Evolutionary conservation across 805 yeast species (phyloP).

Genomic region (Priceomyces carsonii): DNA sequence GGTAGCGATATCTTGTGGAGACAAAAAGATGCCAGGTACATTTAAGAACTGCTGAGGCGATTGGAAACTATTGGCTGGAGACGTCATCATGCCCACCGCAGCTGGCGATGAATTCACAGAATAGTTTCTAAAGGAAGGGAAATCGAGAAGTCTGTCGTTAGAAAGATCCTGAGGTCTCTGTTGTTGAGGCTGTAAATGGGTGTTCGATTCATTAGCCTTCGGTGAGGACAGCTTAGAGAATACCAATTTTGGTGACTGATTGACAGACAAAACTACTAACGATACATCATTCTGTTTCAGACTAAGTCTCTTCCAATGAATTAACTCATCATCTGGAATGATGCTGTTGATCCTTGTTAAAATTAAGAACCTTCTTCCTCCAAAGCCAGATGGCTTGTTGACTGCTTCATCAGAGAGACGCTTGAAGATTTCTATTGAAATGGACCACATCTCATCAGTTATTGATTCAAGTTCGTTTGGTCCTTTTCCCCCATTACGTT

Average conservation of each 20-base stretch:
- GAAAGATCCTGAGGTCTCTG: not conserved
- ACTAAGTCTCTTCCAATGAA: conserved; percentile 76
- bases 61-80: conserved; percentile 33
- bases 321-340: conserved; percentile 77
- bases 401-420: conserved; percentile 33
- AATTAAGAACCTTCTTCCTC: conserved; percentile 62
- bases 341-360: conserved; percentile 71
- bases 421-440: conserved; percentile 49
- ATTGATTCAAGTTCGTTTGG: conserved; percentile 44
- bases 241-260: conserved; percentile 51
- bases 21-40: conserved; percentile 31
- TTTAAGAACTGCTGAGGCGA: conserved; percentile 40
- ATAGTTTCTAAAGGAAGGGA: conserved; percentile 7
- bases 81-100: conserved; percentile 24
- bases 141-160: conserved; percentile 5
- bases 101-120: conserved; percentile 25
- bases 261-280: conserved; percentile 69
- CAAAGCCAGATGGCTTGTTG: conserved; percentile 31
- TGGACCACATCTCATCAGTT: conserved; percentile 66
- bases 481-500: conserved; percentile 14
- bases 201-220: not conserved
- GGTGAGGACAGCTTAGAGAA: conserved; percentile 11
- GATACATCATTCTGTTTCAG: conserved; percentile 57
- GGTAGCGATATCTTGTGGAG: conserved; percentile 26
- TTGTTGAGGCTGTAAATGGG: conserved; percentile 5